Evolutionary conservation across 129 eudicot species (phyloP), one percentile per base, ranked within the genome.

Genomic region (Logfia minima): DNA sequence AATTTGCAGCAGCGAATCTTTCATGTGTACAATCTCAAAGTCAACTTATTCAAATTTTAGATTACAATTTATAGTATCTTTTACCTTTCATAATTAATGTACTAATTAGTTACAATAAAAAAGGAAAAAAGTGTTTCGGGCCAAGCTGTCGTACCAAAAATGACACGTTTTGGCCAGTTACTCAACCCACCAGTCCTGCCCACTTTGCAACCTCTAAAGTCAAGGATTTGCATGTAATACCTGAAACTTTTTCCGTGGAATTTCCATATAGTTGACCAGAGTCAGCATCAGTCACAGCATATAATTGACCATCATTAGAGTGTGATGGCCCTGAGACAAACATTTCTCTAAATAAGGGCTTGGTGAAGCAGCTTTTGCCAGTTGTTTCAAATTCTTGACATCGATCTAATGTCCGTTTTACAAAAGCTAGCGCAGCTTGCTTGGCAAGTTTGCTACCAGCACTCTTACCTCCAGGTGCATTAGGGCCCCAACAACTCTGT

Each of bases 391-490:
- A 92, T 72, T 84, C 85, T n/a, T 78, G 93, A 81, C 81, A 89
- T 32, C 87, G 83, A 26, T 86, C 91, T 39, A 92, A 71, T 71
- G 91, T 84, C 79, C 85, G 85, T 80, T 79, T 88, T 65, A 87
- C 91, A 80, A 84, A 87, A 71, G 87, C 88, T 77, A 89, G 80
- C 71, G 93, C 93, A 76, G 89, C 90, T 83, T 92, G 96, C 81
- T 87, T 89, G 43, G 90, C 90, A 81, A 92, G 81, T 81, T 92
- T 89, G 80, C 91, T 80, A 75, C 88, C 86, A 22, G 84, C 88
- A 78, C 87, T 83, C 79, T 89, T 92, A 28, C 70, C 70, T 66
- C 70, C 48, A 77, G 88, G 87, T 35, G 85, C 88, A 76, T 87
- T 82, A 26, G 97, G 87, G 64, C 90, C 94, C 90, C 87, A 77